Base-by-base conservation (phyloP, 2,329 filamentous ascomycete genomes). In the Chaetoscypha palmicola region DNA sequence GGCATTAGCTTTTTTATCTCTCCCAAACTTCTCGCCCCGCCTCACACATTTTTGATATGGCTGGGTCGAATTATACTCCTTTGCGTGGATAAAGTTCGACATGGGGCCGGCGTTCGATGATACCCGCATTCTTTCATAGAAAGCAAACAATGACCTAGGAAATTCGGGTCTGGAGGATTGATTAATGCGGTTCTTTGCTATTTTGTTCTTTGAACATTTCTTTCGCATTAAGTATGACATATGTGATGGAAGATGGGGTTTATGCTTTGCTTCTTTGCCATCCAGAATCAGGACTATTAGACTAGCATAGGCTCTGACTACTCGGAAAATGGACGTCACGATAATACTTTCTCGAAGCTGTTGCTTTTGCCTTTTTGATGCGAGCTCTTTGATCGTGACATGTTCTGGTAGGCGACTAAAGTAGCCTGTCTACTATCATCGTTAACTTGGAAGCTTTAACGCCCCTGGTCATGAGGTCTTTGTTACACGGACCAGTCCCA, bases 71-170 rank as follows among this genome's bases (percentile, higher is more conserved):
- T 45, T 45, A n/a, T n/a, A 47, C 46, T 51, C 42, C 39, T 47
- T 51, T 48, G 49, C 40, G 49, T 48, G 50, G 50, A 51, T 49
- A 51, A 45, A 52, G 46, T 54, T 56, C 55, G 54, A 58, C 51
- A 50, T 52, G 55, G 58, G 57, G n/a, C n/a, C n/a, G n/a, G 57
- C 58, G 51, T 58, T 59, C 53, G 53, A 61, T 60, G 57, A 61
- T 61, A 58, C 58, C 58, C 57, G 56, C 55, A 56, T 60, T 62
- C 57, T 55, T 48, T 51, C 7, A 43, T 24, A 60, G 55, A 58
- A 57, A 32, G 57, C 53, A 57, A 48, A 49, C n/a, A 46, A 53
- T 53, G 47, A 48, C 42, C 49, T 48, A 48, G 24, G 7, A 28
- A 50, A 48, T 51, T n/a, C n/a, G n/a, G 47, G 45, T 50, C 32